These are phyloP conservation scores for Tolypocladium album DNA, from an alignment of 2,329 filamentous ascomycete species.

Conservation along the genomic window DNA sequence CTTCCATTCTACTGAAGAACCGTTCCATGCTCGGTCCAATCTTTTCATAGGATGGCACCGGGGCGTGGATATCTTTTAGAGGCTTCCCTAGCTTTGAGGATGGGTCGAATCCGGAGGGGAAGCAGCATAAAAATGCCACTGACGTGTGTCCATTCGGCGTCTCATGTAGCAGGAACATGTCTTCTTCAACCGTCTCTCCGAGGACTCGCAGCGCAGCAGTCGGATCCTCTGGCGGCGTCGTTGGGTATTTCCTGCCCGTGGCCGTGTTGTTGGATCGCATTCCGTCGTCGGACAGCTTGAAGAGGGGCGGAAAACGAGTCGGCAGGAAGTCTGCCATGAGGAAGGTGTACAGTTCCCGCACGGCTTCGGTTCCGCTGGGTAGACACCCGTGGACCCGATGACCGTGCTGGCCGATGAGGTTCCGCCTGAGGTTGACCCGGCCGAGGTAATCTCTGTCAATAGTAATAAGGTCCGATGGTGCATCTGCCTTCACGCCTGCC, in stretches of 20 bases:
- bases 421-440: conserved; percentile 28
- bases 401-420: conserved; percentile 26
- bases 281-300: conserved; percentile 22
- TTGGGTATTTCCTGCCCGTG: conserved; percentile 20
- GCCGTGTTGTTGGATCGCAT: conserved; percentile 26
- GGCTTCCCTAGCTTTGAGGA: conserved; percentile 36
- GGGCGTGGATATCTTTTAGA: conserved; percentile 37
- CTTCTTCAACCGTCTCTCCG: conserved; percentile 43
- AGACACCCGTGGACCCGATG: conserved; percentile 30
- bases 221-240: conserved; percentile 15
- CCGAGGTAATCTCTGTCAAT: conserved; percentile 40
- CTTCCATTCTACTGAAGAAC: conserved; percentile 36
- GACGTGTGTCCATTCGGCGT: conserved; percentile 29
- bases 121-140: conserved; percentile 40
- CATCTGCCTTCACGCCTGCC: conserved; percentile 29
- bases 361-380: conserved; percentile 25
- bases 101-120: conserved; percentile 41
- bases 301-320: conserved; percentile 35
- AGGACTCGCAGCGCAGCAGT: conserved; percentile 26
- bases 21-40: conserved; percentile 45
- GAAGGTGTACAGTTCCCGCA: conserved; percentile 37
- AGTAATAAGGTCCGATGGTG: conserved; percentile 38
- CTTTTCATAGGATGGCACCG: conserved; percentile 43
- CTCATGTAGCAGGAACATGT: conserved; percentile 38
- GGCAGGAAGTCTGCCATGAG: conserved; percentile 37